Evolutionary conservation across 2,329 filamentous ascomycete genomes (phyloP).

Genomic region (Colletotrichum horii): DNA sequence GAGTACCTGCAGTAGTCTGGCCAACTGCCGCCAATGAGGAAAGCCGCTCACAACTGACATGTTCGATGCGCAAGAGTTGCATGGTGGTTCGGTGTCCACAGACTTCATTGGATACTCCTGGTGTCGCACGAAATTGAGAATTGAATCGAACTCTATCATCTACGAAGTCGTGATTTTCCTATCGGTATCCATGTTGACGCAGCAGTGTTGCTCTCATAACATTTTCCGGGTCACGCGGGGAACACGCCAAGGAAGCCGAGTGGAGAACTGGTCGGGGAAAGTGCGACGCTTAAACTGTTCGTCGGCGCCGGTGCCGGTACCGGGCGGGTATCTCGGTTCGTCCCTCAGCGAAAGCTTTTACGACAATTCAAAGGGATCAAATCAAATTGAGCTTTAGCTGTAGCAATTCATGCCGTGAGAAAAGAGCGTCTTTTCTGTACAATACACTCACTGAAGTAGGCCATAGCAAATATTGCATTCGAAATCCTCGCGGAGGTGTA

Average conservation of each 20-base stretch:
- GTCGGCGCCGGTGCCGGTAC: not conserved
- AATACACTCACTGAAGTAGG: not conserved
- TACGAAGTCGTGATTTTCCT: not conserved
- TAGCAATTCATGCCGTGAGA: not conserved
- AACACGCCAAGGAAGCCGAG: not conserved
- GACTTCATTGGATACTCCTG: not conserved
- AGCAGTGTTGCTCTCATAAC: not conserved
- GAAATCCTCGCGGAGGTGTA: not conserved
- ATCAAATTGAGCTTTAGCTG: not conserved
- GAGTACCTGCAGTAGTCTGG: not conserved
- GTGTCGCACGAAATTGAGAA: not conserved
- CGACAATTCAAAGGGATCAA: not conserved
- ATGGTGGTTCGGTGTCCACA: not conserved
- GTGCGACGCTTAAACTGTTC: not conserved
- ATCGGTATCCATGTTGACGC: not conserved
- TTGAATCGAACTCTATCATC: accelerated
- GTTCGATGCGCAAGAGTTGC: not conserved
- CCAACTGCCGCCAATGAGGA: not conserved
- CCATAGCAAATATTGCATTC: not conserved
- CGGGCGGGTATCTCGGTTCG: not conserved
- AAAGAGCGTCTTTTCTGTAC: not conserved
- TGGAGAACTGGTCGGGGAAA: not conserved
- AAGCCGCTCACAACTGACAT: not conserved
- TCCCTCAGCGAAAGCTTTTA: not conserved
- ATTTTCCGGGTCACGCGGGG: not conserved